Conservation (phyloP, 306 rosid species). For the Trichosanthes truncata region DNA sequence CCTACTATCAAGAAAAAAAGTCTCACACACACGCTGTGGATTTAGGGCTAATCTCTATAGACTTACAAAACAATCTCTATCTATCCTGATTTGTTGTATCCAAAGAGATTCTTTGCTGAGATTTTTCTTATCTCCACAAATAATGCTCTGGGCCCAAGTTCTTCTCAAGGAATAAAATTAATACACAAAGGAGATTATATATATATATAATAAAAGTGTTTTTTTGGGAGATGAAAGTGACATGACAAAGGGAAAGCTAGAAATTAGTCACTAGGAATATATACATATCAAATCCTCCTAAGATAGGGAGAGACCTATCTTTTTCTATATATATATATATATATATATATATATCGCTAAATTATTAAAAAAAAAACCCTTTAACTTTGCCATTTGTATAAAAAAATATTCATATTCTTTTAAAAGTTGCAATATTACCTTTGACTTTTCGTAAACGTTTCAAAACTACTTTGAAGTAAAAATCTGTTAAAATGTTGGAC, state of each 20-base stretch:
- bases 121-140: neutral
- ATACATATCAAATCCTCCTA: neutral
- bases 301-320: neutral
- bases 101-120: neutral
- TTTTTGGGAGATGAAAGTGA: neutral
- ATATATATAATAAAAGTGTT: neutral
- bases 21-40: neutral
- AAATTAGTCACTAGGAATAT: neutral
- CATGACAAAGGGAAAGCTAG: neutral
- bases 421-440: no score
- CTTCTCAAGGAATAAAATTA: neutral
- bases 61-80: neutral
- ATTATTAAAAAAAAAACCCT: no score
- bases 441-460: no score
- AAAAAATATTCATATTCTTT: no score
- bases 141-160: neutral
- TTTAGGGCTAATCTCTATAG: neutral
- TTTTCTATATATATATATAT: neutral
- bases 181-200: neutral
- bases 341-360: no score
- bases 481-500: no score
- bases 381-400: no score
- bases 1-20: neutral
- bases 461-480: no score
- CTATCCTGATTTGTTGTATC: neutral